phyloP scores from a whole-genome alignment of 345 rosid genomes.

The Syzygium aromaticum region DNA sequence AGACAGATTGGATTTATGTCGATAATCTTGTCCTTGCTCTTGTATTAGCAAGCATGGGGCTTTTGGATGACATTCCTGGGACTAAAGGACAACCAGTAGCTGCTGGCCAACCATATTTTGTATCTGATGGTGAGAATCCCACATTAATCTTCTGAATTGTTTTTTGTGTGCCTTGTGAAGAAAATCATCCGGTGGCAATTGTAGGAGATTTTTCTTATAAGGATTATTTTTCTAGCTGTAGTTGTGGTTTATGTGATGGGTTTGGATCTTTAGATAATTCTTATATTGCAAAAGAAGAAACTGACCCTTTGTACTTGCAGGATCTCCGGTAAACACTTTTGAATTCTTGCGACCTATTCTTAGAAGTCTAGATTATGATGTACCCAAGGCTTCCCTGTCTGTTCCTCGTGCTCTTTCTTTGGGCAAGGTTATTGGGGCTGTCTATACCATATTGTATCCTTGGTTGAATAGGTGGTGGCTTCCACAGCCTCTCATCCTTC shows the following conservation, averaged over 20 bases:
- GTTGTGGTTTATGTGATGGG: not conserved
- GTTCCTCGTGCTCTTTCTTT: conserved; percentile 47
- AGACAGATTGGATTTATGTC: conserved; percentile 79
- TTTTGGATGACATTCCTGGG: conserved; percentile 78
- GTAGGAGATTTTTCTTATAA: not conserved
- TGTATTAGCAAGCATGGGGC: conserved; percentile 85
- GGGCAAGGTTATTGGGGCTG: conserved; percentile 43
- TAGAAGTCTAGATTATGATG: conserved; percentile 57
- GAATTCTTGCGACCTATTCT: conserved; percentile 72
- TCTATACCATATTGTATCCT: conserved; percentile 67
- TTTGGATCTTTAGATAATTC: not conserved
- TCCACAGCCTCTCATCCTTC: conserved; percentile 81
- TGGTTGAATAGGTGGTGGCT: conserved; percentile 79
- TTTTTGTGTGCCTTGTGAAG: not conserved
- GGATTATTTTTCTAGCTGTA: not conserved
- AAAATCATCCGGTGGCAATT: not conserved
- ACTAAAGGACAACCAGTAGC: conserved; percentile 58
- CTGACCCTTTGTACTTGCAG: conserved; percentile 20
- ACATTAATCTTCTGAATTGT: not conserved
- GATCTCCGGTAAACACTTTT: conserved; percentile 74
- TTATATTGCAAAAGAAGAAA: not conserved
- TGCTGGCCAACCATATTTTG: conserved; percentile 89
- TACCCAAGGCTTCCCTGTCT: conserved; percentile 51
- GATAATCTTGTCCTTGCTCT: conserved; percentile 84
- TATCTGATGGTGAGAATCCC: conserved; percentile 71